Percentiles rank a stretch among this genome's conserved stretches.
Conservation (phyloP, 441 rosid genomes). For the Macaranga tanarius region DNA sequence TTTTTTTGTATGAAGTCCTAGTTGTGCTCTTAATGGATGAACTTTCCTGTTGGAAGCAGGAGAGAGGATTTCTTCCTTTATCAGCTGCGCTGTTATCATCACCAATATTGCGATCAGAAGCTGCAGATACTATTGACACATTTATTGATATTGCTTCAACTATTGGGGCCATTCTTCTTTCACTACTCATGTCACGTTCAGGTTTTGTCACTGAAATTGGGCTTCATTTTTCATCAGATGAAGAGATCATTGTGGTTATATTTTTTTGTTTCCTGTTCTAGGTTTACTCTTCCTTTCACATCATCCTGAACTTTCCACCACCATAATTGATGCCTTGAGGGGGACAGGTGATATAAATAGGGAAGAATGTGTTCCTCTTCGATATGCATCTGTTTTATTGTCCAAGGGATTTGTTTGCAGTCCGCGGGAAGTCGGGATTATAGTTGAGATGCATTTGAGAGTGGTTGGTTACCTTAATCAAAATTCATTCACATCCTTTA, state of each 20-base stretch:
- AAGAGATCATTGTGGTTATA: constrained; percentile 23
- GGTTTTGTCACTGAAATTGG: constrained; percentile 44
- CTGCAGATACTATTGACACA: constrained; percentile 47
- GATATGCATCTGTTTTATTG: constrained; percentile 73
- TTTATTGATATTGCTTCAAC: constrained; percentile 65
- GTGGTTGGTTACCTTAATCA: constrained; percentile 65
- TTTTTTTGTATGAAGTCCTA: constrained; percentile 25
- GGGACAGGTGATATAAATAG: constrained; percentile 53
- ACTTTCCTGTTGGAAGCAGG: constrained; percentile 55
- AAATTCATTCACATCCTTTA: constrained; percentile 3
- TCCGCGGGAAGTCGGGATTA: constrained; percentile 76
- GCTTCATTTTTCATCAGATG: constrained; percentile 9
- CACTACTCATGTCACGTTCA: constrained; percentile 77
- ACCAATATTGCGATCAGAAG: constrained; percentile 52
- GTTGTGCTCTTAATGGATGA: constrained; percentile 15
- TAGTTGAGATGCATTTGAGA: constrained; percentile 88
- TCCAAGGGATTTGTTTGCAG: constrained; percentile 92
- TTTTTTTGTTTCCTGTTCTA: constrained; percentile 36
- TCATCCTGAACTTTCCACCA: constrained; percentile 73
- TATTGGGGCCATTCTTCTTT: constrained; percentile 78
- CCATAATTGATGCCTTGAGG: constrained; percentile 65
- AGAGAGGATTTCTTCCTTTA: constrained; percentile 91
- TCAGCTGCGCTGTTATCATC: constrained; percentile 93
- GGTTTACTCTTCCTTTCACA: constrained; percentile 81
- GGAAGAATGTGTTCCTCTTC: constrained; percentile 94